Evolutionary conservation across 2,329 filamentous ascomycete genomes (phyloP).

Genomic region (Nothopassalora personata): DNA sequence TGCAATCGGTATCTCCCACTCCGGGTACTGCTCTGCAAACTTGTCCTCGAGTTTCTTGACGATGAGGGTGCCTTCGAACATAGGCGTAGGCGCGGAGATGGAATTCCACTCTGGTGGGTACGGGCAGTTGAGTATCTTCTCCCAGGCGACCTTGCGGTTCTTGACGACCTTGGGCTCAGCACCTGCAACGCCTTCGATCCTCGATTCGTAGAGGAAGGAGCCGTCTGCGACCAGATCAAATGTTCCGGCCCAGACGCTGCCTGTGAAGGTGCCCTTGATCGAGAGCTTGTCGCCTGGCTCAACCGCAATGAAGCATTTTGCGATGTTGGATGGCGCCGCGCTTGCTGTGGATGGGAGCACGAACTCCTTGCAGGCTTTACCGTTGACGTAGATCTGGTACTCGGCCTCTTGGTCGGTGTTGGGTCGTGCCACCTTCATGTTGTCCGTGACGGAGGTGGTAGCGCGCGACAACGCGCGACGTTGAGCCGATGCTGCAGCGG

Average conservation of each 20-base stretch:
- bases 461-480: too few species aligned
- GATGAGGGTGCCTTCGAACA: slow-evolving; percentile 22
- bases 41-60: slow-evolving; percentile 10
- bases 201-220: slow-evolving; percentile 24
- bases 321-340: slow-evolving; percentile 24
- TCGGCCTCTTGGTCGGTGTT: slow-evolving; percentile 33
- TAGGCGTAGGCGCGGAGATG: slow-evolving; percentile 10
- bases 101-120: slow-evolving; percentile 8
- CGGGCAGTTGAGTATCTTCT: slow-evolving; percentile 15
- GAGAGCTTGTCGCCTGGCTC: slow-evolving; percentile 29
- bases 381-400: slow-evolving; percentile 25
- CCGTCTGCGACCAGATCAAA: slow-evolving; percentile 38
- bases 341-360: slow-evolving; percentile 28
- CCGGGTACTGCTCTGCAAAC: neutral
- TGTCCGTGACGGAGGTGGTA: neutral
- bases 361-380: slow-evolving; percentile 31
- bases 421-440: slow-evolving; percentile 37
- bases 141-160: slow-evolving; percentile 16
- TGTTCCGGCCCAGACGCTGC: slow-evolving; percentile 28
- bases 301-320: slow-evolving; percentile 35
- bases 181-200: slow-evolving; percentile 21
- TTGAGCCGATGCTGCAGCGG: neutral
- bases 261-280: slow-evolving; percentile 30
- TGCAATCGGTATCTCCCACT: neutral
- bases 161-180: slow-evolving; percentile 9